Percentiles rank a stretch among this genome's conserved stretches.
phyloP scores from a whole-genome alignment of 306 rosid species.

The Heteromeles arbutifolia region DNA sequence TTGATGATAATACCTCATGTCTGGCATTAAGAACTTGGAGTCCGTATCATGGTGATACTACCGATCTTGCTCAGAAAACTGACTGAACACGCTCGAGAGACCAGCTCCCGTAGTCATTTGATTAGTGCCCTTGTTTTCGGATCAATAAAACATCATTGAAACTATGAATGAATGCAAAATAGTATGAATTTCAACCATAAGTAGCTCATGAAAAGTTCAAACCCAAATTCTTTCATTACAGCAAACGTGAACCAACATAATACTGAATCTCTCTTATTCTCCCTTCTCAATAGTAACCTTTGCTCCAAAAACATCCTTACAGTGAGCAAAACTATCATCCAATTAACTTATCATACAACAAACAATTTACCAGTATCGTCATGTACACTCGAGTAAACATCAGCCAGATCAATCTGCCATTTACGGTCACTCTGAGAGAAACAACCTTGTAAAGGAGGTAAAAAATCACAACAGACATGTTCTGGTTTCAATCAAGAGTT shows the following conservation, averaged over 20 bases:
- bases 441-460: conserved; percentile 11
- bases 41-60: not conserved
- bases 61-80: not conserved
- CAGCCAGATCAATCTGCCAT: conserved; percentile 5
- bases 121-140: not conserved
- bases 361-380: conserved; percentile 36
- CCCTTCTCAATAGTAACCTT: conserved; percentile 20
- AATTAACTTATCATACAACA: conserved; percentile 38
- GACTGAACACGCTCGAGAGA: not conserved
- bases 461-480: conserved; percentile 16
- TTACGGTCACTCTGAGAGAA: conserved; percentile 24
- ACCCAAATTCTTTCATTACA: conserved; percentile 28
- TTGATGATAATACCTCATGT: no score
- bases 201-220: not conserved
- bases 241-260: conserved; percentile 25
- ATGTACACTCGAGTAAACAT: conserved; percentile 31
- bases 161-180: not conserved
- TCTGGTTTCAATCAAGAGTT: conserved; percentile 19
- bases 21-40: no score
- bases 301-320: conserved; percentile 21
- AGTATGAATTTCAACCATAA: no score
- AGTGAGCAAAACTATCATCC: conserved; percentile 28
- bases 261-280: conserved; percentile 24
- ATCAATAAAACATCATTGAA: not conserved
- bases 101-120: not conserved